Conservation (phyloP, 2,329 filamentous ascomycete species). For the Phialemonium atrogriseum region DNA sequence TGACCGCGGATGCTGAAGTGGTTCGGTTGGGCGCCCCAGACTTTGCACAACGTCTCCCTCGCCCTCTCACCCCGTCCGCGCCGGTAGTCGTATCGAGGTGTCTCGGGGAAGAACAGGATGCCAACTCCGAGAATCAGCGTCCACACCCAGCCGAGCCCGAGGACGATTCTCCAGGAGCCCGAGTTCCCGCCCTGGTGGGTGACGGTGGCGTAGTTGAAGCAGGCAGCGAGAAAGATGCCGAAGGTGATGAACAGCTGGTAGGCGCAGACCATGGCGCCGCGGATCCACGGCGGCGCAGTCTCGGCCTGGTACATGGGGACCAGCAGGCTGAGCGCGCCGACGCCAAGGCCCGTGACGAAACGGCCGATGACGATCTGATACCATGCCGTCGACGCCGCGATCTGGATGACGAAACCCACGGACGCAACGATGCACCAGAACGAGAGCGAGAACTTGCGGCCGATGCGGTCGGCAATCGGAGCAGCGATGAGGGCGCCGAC, state of each 20-base stretch:
- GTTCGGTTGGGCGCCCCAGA: slow-evolving; percentile 35
- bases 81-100: slow-evolving; percentile 46
- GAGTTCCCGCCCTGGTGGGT: slow-evolving; percentile 27
- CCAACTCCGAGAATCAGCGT: slow-evolving; percentile 47
- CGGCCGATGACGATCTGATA: slow-evolving; percentile 59
- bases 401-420: slow-evolving; percentile 60
- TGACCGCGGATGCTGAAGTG: slow-evolving; percentile 38
- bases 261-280: slow-evolving; percentile 55
- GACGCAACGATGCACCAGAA: slow-evolving; percentile 52
- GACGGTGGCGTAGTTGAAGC: slow-evolving; percentile 34
- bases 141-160: slow-evolving; percentile 46
- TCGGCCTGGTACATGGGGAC: slow-evolving; percentile 72
- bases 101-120: slow-evolving; percentile 47
- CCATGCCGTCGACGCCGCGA: slow-evolving; percentile 47
- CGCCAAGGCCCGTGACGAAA: slow-evolving; percentile 57
- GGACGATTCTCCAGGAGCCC: slow-evolving; percentile 56
- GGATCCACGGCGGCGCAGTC: slow-evolving; percentile 57
- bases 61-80: slow-evolving; percentile 36
- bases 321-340: slow-evolving; percentile 55
- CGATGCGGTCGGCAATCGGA: slow-evolving; percentile 56
- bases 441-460: slow-evolving; percentile 54
- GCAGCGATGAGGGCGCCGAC: slow-evolving; percentile 52
- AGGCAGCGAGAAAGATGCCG: slow-evolving; percentile 49
- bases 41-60: slow-evolving; percentile 35
- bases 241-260: slow-evolving; percentile 69